These are phyloP conservation scores for Fusarium brachygibbosum DNA, from an alignment of 2,329 filamentous ascomycete genomes.

Conservation along the genomic window DNA sequence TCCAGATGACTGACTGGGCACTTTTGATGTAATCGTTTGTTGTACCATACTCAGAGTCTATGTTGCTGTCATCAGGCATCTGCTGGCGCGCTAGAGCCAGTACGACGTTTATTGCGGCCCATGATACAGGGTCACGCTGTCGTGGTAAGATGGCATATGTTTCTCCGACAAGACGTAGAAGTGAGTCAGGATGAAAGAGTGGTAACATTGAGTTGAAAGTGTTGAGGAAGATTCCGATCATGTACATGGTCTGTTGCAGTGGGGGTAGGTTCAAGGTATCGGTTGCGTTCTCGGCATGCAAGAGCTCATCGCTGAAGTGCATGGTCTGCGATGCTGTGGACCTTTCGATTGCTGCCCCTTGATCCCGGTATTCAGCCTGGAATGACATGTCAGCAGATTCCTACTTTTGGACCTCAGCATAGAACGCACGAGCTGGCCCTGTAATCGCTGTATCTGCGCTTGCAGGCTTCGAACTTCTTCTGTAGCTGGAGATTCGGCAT, in stretches of 20 bases:
- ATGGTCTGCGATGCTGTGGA: accelerated
- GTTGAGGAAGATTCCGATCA: constrained; percentile 14
- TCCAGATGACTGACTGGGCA: constrained; percentile 3
- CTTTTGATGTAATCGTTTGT: background rate
- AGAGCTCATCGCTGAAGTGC: background rate
- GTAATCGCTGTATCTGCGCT: constrained; percentile 1
- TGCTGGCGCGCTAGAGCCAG: constrained; percentile 15
- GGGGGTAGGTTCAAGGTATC: background rate
- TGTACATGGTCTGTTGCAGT: constrained; percentile 6
- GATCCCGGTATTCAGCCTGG: background rate
- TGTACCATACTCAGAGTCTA: background rate
- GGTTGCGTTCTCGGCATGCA: background rate
- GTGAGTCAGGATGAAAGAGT: constrained; percentile 6
- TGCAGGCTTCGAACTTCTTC: background rate
- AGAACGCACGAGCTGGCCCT: background rate
- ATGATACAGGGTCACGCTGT: constrained; percentile 2
- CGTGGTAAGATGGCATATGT: background rate
- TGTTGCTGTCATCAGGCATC: background rate
- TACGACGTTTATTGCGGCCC: constrained; percentile 19
- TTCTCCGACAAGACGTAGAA: constrained; percentile 4
- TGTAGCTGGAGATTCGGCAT: background rate
- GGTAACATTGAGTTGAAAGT: constrained; percentile 1
- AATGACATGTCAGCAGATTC: accelerated
- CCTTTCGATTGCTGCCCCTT: accelerated
- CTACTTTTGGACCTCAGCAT: accelerated